Conservation (phyloP, 352 stramenopile genomes). For the Elongisporangium prolatum region DNA sequence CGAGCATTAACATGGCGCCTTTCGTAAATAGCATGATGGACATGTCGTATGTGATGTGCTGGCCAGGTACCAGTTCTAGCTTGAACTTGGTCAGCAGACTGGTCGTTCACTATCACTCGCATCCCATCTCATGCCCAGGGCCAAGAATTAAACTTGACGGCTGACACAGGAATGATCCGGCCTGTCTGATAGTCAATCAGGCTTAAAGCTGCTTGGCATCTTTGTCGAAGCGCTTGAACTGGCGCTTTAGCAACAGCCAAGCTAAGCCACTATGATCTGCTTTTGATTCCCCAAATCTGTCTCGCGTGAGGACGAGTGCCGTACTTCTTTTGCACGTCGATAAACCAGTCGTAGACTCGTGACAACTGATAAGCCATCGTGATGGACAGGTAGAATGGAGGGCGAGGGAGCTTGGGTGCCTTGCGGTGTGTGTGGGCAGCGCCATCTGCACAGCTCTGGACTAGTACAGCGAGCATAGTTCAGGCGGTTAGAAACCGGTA, state of each 20-base stretch:
- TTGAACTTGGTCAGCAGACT: slow-evolving; percentile 43
- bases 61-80: slow-evolving; percentile 12
- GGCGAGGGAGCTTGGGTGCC: slow-evolving; percentile 16
- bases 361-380: slow-evolving; percentile 21
- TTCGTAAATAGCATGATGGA: slow-evolving; percentile 26
- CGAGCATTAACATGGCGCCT: background rate
- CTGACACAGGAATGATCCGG: no score
- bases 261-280: slow-evolving; percentile 34
- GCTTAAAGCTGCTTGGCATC: no score
- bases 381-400: slow-evolving; percentile 25
- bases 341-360: slow-evolving; percentile 56
- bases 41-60: slow-evolving; percentile 22
- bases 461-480: background rate
- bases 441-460: background rate
- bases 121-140: slow-evolving; percentile 11
- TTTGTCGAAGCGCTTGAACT: slow-evolving; percentile 81
- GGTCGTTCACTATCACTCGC: slow-evolving; percentile 39
- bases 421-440: background rate
- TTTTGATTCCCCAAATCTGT: slow-evolving; percentile 24
- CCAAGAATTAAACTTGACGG: no score
- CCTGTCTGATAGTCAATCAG: no score
- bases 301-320: slow-evolving; percentile 37
- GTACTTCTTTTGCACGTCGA: slow-evolving; percentile 39
- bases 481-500: no score
- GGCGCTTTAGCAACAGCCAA: slow-evolving; percentile 40